Evolutionary conservation across 345 rosid genomes (phyloP).

Genomic region (Hibiscus tridactylites): DNA sequence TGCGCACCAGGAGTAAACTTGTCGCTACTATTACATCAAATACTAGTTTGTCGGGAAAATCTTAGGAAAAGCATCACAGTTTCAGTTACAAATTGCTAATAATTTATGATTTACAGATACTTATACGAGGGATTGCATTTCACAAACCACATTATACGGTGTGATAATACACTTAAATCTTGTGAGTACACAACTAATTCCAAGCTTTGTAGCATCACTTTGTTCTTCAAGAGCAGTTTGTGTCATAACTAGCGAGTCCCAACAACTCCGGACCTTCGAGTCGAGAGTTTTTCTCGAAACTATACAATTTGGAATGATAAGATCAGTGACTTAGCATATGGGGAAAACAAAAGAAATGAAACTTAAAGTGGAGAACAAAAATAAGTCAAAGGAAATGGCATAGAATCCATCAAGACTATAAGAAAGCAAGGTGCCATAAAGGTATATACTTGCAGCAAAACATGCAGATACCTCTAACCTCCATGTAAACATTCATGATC

Average conservation of each 20-base stretch:
- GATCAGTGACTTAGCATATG: neutral
- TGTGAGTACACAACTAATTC: slow-evolving; percentile 11
- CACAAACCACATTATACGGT: slow-evolving; percentile 15
- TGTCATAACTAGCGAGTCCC: slow-evolving; percentile 86
- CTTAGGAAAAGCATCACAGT: slow-evolving; percentile 11
- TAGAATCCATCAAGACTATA: neutral
- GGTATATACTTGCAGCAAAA: neutral
- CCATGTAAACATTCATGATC: neutral
- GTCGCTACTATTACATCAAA: slow-evolving; percentile 13
- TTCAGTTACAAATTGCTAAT: slow-evolving; percentile 8
- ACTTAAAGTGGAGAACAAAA: too few relatives aligned
- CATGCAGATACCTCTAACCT: neutral
- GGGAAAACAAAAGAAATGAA: neutral
- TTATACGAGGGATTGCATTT: slow-evolving; percentile 15
- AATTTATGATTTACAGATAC: slow-evolving; percentile 25
- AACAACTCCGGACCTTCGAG: slow-evolving; percentile 88
- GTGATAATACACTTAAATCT: slow-evolving; percentile 14
- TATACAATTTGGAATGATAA: slow-evolving; percentile 17
- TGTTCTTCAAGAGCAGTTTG: slow-evolving; percentile 58
- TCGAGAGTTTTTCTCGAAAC: slow-evolving; percentile 85
- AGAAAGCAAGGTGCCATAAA: neutral
- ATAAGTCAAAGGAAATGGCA: neutral
- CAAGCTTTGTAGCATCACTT: neutral
- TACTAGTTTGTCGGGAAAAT: slow-evolving; percentile 17
- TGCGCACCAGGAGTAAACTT: neutral